Evolutionary conservation across 1,139 yeast genomes (phyloP).

Genomic region (Zygosaccharomyces sapae): DNA sequence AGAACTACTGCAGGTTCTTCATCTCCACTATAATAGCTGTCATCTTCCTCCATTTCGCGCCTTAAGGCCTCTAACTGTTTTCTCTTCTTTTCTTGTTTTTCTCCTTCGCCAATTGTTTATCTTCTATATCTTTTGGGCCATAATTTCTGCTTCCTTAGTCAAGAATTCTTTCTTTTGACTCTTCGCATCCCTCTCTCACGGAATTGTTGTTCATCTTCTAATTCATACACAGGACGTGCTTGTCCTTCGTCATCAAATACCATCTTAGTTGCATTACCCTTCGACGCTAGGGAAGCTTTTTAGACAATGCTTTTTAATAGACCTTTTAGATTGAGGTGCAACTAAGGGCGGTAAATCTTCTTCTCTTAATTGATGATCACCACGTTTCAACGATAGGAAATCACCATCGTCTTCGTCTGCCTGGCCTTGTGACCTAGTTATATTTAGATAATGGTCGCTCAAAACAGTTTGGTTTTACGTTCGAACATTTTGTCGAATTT

Average conservation of each 20-base stretch:
- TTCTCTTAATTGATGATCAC: constrained; percentile 64
- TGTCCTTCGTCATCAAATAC: constrained; percentile 91
- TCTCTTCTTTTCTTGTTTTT: constrained; percentile 86
- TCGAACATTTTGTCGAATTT: constrained; percentile 96
- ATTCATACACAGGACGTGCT: constrained; percentile 88
- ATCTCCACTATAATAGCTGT: constrained; percentile 34
- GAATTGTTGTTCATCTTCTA: constrained; percentile 88
- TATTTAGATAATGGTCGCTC: constrained; percentile 77
- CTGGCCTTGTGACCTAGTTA: constrained; percentile 45
- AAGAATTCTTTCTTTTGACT: constrained; percentile 67
- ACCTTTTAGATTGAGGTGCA: constrained; percentile 74
- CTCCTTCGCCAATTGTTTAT: constrained; percentile 74
- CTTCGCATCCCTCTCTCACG: constrained; percentile 68
- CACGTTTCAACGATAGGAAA: constrained; percentile 77
- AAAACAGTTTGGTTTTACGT: constrained; percentile 88
- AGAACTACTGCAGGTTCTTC: constrained; percentile 28
- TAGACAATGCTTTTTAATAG: constrained; percentile 85
- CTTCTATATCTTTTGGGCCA: constrained; percentile 73
- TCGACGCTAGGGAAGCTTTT: constrained; percentile 68
- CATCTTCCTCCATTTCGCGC: constrained; percentile 45
- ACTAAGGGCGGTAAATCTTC: constrained; percentile 59
- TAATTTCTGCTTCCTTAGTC: constrained; percentile 56
- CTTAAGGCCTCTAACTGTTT: constrained; percentile 77
- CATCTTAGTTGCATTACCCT: constrained; percentile 72
- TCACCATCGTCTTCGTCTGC: constrained; percentile 63